phyloP scores from a whole-genome alignment of 345 rosid species.

The Salix caprea region DNA sequence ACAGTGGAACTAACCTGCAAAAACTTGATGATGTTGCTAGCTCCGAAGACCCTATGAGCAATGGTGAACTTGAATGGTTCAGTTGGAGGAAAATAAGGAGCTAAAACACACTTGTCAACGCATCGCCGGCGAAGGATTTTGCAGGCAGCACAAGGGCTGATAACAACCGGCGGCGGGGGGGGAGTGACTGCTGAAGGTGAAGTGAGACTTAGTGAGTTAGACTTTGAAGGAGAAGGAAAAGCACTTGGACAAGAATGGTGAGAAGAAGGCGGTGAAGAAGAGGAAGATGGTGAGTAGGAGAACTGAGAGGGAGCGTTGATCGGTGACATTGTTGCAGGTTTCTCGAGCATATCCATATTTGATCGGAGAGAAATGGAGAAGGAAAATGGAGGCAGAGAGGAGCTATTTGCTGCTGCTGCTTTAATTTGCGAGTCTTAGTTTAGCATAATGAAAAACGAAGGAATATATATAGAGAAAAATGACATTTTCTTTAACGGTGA shows the following conservation, averaged over 20 bases:
- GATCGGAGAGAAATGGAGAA: background rate
- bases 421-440: background rate
- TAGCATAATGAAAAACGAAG: background rate
- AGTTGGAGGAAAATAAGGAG: conserved; percentile 74
- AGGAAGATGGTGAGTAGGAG: conserved; percentile 15
- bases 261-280: conserved; percentile 15
- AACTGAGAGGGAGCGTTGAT: conserved; percentile 6
- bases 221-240: background rate
- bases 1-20: conserved; percentile 41
- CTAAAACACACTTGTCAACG: conserved; percentile 53
- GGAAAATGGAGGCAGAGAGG: background rate
- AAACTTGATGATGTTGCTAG: conserved; percentile 61
- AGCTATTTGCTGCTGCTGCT: background rate
- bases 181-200: conserved; percentile 12
- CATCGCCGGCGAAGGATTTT: conserved; percentile 70
- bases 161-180: conserved; percentile 25
- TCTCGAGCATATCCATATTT: conserved; percentile 20
- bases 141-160: conserved; percentile 76
- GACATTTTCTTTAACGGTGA: background rate
- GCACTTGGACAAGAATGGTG: background rate
- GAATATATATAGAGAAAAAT: conserved; percentile 17
- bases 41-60: conserved; percentile 66
- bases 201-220: conserved; percentile 4
- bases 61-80: conserved; percentile 65
- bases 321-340: conserved; percentile 4